These are phyloP conservation scores for Colletotrichum sp. DNA, from an alignment of 2,329 filamentous ascomycete genomes.

Conservation along the genomic window DNA sequence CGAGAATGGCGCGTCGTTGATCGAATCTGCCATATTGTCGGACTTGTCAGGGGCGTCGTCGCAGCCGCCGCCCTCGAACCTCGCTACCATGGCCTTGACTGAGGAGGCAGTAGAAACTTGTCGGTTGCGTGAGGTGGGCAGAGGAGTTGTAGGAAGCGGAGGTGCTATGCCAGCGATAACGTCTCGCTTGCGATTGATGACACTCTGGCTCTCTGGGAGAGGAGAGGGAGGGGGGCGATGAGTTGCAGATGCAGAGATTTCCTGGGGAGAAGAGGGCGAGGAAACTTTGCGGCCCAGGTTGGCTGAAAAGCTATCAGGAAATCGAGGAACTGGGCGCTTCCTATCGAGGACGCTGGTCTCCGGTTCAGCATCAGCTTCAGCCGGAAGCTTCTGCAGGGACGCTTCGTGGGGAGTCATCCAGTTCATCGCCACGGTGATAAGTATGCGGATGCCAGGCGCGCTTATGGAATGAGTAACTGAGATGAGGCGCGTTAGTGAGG, in stretches of 20 bases:
- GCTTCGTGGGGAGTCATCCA: not conserved
- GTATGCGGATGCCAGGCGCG: not conserved
- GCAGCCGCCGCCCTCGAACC: not conserved
- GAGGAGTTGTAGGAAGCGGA: not conserved
- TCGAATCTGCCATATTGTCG: not conserved
- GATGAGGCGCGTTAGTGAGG: not conserved
- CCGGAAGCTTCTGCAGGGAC: not conserved
- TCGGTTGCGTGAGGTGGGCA: not conserved
- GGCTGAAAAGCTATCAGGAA: slow-evolving; percentile 18
- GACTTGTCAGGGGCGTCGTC: not conserved
- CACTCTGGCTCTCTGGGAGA: not conserved
- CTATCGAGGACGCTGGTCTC: slow-evolving; percentile 14
- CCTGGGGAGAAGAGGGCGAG: not conserved
- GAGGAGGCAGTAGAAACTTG: slow-evolving; percentile 2
- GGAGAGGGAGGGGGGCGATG: not conserved
- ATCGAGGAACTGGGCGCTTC: slow-evolving; percentile 15
- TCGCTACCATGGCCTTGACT: slow-evolving; percentile 19
- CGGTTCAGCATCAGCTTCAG: slow-evolving; percentile 18
- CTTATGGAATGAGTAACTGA: not conserved
- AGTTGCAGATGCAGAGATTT: not conserved
- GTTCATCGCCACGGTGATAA: not conserved
- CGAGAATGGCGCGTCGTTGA: not conserved
- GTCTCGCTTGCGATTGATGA: slow-evolving; percentile 10
- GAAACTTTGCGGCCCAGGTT: slow-evolving; percentile 7
- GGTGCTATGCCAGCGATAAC: not conserved